Conservation (phyloP, 192 early-diverging fungal species). For the Backusella tarrabulga region DNA sequence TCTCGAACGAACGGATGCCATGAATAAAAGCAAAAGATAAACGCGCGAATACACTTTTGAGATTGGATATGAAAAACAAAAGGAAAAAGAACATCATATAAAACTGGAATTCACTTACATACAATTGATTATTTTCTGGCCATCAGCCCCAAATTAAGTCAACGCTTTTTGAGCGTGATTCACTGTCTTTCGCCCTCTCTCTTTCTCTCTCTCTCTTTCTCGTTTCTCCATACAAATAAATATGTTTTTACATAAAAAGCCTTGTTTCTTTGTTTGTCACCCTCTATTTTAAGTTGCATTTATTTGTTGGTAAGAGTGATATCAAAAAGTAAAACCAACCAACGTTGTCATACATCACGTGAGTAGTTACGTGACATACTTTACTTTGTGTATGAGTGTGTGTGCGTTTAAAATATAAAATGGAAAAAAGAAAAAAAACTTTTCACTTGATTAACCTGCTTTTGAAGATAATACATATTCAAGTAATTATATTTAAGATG, state of each 20-base stretch:
- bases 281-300: neutral
- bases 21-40: no score
- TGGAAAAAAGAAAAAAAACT: neutral
- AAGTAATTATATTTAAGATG: neutral
- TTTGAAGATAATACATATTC: constrained; percentile 6
- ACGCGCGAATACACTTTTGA: no score
- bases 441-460: neutral
- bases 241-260: neutral
- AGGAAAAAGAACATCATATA: no score
- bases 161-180: neutral
- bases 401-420: constrained; percentile 8
- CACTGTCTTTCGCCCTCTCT: neutral
- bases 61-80: no score
- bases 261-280: neutral
- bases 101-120: no score
- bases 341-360: neutral
- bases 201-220: neutral
- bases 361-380: neutral
- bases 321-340: neutral
- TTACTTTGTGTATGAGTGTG: constrained; percentile 33
- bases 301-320: neutral
- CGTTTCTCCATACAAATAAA: neutral
- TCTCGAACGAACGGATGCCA: no score
- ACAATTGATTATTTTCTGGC: no score
- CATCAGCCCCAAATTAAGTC: no score